Base-by-base conservation (phyloP, 805 yeast species). In the Myxozyma monticola region DNA sequence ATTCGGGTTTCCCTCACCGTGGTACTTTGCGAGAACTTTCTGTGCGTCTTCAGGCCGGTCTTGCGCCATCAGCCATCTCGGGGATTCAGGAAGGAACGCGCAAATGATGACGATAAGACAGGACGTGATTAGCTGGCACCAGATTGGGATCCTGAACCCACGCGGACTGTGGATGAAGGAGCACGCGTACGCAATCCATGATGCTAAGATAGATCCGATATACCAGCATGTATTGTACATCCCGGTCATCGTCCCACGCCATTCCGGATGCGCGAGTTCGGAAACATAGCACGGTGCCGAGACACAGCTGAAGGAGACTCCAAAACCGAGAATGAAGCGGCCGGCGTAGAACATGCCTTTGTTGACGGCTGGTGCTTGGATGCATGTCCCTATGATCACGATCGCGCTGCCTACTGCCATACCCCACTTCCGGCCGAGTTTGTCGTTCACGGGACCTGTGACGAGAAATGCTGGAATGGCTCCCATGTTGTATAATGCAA, bases 81-180 rank as follows among this genome's bases (percentile, higher is more conserved):
- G 75, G 0, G 75, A 71, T 49, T 70, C 73, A 37, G 63, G 64
- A 25, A 71, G 56, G 63, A 77, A 71, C 57, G 76, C 22, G 57
- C 71, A 57, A 66, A 78, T 49, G 58, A 83, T 29, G 59, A 75
- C 35, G n/a, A n/a, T n/a, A n/a, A n/a, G n/a, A n/a, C n/a, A n/a
- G 59, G 75, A 71, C 64, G 88, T 71, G 64, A 81, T 51, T 62
- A 76, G 66, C 70, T 77, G 74, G 70, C 84, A 35, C 62, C 78
- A 70, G 84, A 89, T 73, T 49, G 80, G 84, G 18, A 79, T 63
- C 61, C 90, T 74, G 76, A 84, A 85, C 41, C 85, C 76, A 37
- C 71, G 9, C 70, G 70, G 14, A 65, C 57, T 20, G 75, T 65
- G 45, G 62, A 69, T 2, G 72, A 72, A 63, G 73, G 79, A 17